Evolutionary conservation across 805 yeast genomes (phyloP), one percentile per base, ranked within the genome.

Genomic region (Candida schatavii): DNA sequence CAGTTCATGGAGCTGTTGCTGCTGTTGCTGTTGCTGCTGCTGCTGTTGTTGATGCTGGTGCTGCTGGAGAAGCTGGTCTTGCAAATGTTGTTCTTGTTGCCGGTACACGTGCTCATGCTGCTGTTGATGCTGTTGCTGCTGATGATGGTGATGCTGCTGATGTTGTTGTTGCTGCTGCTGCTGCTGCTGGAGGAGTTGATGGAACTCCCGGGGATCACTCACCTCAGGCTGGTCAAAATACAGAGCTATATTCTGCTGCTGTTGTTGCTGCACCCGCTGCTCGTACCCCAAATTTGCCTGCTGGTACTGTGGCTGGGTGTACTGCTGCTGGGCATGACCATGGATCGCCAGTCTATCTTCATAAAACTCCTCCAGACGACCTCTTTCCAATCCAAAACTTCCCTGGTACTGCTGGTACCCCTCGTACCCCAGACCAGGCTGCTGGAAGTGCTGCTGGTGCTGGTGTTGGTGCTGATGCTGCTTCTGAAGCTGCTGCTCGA

Each of bases 21-120:
- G 59, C 3, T 52, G 43, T 39, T 51, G 53, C 43, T 45, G 56
- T 35, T 43, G 46, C 15, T 55, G 57, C 32, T 48, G 53, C 11
- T 36, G 55, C 35, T 15, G 42, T 15, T 29, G 45, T 46, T 32
- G 51, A 42, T 21, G 51, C 29, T 23, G 52, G 59, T 34, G 49
- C 31, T n/a, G 46, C 29, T 26, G 55, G 40, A n/a, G 43, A 17
- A 26, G 45, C 45, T 33, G 51, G 44, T 21, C 51, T 27, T 23
- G 52, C 61, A 33, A 46, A 30, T n/a, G 46, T 27, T 28, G 46
- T 51, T 13, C 49, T 42, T 34, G 41, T 35, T 46, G 50, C 28
- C 3, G 50, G 31, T 42, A 48, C 20, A 42, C 46, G 5, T 26
- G 35, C 7, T 14, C 27, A 17, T 30, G 48, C 13, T 42, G 43